These are phyloP conservation scores for Moesziomyces sp. DNA, from an alignment of 1,284 basidiomycete genomes.

Conservation along the genomic window DNA sequence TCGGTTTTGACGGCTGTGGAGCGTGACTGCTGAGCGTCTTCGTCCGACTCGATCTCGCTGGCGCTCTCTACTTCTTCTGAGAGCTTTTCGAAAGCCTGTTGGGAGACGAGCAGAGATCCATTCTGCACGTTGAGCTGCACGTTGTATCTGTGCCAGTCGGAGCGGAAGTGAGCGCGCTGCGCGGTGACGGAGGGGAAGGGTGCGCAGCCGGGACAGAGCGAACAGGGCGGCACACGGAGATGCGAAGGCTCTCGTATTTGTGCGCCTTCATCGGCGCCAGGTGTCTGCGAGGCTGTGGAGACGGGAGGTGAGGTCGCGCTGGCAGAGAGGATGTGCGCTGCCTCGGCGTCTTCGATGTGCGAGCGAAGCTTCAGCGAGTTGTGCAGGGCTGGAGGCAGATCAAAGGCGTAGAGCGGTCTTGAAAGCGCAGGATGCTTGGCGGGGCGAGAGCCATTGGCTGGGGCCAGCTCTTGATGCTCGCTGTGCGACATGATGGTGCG, in stretches of 20 bases:
- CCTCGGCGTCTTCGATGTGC: slow-evolving; percentile 28
- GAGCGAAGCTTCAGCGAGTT: slow-evolving; percentile 40
- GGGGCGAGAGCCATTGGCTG: neutral
- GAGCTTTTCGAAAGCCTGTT: slow-evolving; percentile 44
- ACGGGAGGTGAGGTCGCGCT: neutral
- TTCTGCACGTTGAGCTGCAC: slow-evolving; percentile 73
- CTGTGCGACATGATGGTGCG: slow-evolving; percentile 22
- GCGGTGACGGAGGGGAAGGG: slow-evolving; percentile 80
- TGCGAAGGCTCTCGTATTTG: slow-evolving; percentile 21
- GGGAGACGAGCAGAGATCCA: slow-evolving; percentile 22
- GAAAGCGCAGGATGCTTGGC: slow-evolving; percentile 33
- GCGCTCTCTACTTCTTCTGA: slow-evolving; percentile 48
- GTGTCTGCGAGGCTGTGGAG: slow-evolving; percentile 6
- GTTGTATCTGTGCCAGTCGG: slow-evolving; percentile 98
- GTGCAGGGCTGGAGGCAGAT: slow-evolving; percentile 39
- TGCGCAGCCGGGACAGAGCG: slow-evolving; percentile 68
- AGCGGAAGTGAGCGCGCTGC: slow-evolving; percentile 87
- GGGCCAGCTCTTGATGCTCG: neutral
- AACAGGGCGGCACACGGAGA: slow-evolving; percentile 48
- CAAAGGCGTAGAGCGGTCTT: slow-evolving; percentile 56
- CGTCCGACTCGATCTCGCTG: slow-evolving; percentile 43
- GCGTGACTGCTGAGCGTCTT: slow-evolving; percentile 17
- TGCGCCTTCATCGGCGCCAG: slow-evolving; percentile 3
- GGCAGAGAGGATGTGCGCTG: slow-evolving; percentile 22
- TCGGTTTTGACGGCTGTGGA: slow-evolving; percentile 35